Base-by-base conservation (phyloP, 169 alveolate species). In the Haemoproteus tartakovskyi region DNA sequence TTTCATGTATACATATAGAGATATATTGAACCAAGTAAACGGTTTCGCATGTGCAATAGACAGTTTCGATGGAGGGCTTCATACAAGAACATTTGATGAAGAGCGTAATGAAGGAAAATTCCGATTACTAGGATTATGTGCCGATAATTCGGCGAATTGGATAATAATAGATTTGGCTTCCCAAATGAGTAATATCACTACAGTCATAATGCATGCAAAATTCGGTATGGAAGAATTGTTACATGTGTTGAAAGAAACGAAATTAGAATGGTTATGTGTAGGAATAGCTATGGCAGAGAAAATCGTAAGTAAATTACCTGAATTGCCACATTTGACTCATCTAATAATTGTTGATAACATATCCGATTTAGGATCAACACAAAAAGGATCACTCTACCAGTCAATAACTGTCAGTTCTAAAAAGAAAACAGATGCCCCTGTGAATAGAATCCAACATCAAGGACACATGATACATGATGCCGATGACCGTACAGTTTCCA, bases 131-230 rank as follows among this genome's bases (percentile, higher is more conserved):
- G 82, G 82, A n/a, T 26, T 67, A 5, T 67, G 54, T 52, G 82
- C 70, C 26, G n/a, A 24, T 33, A 67, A 67, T 33, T 67, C 82
- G 1, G 30, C 59, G 1, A 67, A 67, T 45, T 67, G 82, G 82
- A 24, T 67, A 27, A 12, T 19, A 11, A 67, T 67, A 0, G 82
- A 67, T 40, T 24, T 67, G 1, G 59, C 82, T 9, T 4, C 41
- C 46, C 29, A 52, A 67, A 2, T 2, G 18, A 67, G 60, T 30
- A 67, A 54, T 24, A 37, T 29, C 9, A 67, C 82, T 2, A 51
- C 60, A 4, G 11, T 67, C 9, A 60, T 67, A 9, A 67, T 67
- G 82, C 82, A 67, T 30, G 51, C 82, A 12, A 67, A 54, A 30
- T 67, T 67, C 37, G 54, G 82, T 33, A 2, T 52, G 3, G 46